Evolutionary conservation across 202 grass and related monocot genomes (phyloP), one percentile per base, ranked within the genome.

Genomic region (Setaria viridis): DNA sequence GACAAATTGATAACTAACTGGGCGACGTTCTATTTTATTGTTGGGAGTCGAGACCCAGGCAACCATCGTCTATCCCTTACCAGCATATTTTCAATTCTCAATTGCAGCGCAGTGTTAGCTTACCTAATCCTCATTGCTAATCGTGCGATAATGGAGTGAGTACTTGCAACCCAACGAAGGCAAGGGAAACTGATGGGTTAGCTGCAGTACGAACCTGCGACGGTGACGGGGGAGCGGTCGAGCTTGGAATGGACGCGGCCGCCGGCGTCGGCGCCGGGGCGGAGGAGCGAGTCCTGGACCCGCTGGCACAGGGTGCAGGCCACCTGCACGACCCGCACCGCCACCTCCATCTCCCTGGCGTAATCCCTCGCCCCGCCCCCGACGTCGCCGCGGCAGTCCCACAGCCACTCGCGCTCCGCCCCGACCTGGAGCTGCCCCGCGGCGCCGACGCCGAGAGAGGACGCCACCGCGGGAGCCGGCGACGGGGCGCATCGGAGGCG

Each of bases 281-380:
- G 70, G 76, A 95, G 78, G 62, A 98, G 87, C 16, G 82, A 68
- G 30, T 85, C 87, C 88, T 98, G 95, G n/a, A 94, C 91, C 35
- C 88, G 85, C 84, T 95, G 95, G 78, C 95, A 98, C 6, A 95
- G 81, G 17, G 88, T 90, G 74, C 91, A 98, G 41, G 93, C 93
- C 32, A 95, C 82, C 90, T 98, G 93, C 74, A 98, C 95, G 20
- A 85, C 90, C 84, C 93, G 87, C 86, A 98, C 93, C 59, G 93
- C 95, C n/a, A 89, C 88, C 74, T 93, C 79, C 88, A 95, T 86
- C 80, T 98, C 95, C 95, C 80, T 91, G 14, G 83, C 80, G 64
- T 91, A 91, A 14, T 85, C 81, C 69, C 63, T 84, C 70, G 64
- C 70, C 2, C 30, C 35, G n/a, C 82, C 80, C 0, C 77, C 84